Evolutionary conservation across 352 stramenopile species (phyloP), one percentile per base, ranked within the genome.

Genomic region (Phytopythium montanum): DNA sequence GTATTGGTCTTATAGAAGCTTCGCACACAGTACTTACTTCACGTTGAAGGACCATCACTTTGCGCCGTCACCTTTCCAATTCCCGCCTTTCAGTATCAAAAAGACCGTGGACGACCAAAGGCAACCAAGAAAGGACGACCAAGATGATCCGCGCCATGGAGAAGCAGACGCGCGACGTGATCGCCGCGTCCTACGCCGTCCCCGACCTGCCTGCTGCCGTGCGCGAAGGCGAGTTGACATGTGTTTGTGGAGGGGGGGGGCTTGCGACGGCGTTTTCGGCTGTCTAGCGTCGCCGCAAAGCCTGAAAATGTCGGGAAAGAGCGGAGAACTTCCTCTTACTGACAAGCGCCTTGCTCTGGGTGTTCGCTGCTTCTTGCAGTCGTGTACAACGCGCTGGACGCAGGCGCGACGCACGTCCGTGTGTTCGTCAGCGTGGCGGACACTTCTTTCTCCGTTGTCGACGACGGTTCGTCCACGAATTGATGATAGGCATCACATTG

Each of bases 361-460:
- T n/a, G n/a, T n/a, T n/a, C n/a, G n/a, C 2, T 18, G 41, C 13
- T 9, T 9, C 41, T 13, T 14, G 42, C 25, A 95, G 86, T 75
- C 26, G 68, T 92, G 29, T 87, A 88, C 69, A 95, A 95, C 42
- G 65, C 76, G 29, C 66, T 94, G 18, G 84, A 95, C 36, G 82
- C 82, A 41, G 33, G 72, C 25, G 80, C 86, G 19, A 73, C 64
- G 23, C 62, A 34, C 25, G 76, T 95, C 36, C 66, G 61, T 10
- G 23, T 91, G 25, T 64, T 59, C 14, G 52, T 93, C 5, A 70
- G 88, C 51, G 41, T 76, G 16, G n/a, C 46, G 10, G 64, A 68
- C 5, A 69, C 70, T 19, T 87, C 81, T 8, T 93, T 95, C 44
- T 74, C 64, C 2, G 74, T 77, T 3, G 60, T 68, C 12, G 86